Evolutionary conservation across 139 green algal genomes (phyloP), one percentile per base, ranked within the genome.

Genomic region (Auxenochlorella pyrenoidosa): DNA sequence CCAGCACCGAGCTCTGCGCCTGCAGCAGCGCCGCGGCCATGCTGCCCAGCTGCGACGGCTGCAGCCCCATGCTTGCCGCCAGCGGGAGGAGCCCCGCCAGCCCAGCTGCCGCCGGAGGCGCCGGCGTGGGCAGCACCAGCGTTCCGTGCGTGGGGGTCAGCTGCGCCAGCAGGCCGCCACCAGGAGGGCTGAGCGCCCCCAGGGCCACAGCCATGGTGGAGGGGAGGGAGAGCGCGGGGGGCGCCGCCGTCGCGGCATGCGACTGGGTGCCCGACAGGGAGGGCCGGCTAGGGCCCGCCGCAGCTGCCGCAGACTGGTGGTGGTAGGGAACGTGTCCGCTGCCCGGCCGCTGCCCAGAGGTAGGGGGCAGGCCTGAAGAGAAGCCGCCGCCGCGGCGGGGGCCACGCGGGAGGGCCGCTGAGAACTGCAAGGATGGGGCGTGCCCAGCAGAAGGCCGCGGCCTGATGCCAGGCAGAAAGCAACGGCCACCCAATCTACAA

Each of bases 11-110:
- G 58, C 60, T 54, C 82, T 87, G 82, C 3, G 83, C 71, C 71
- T 87, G 83, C 34, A 87, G 72, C 83, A 87, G 58, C 15, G 72
- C 83, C 10, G 73, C 63, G 0, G 80, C 80, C 63, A 85, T 76
- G 80, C 59, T 76, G 63, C 80, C 68, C 2, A 85, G 80, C 80
- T 85, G 80, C 6, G 80, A 71, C 13, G 80, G 72, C 43, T 51
- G 71, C 54, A 87, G 44, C 2, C 83, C 82, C 68, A 87, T 81
- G 66, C 82, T 81, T 5, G 82, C 82, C 12, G 82, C 82, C 32
- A 81, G 70, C 41, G 65, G 65, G 36, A 87, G 38, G 72, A 81
- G 73, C 41, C 68, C 58, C 0, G 83, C 83, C 72, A 82, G 44
- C 71, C 44, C 54, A 5, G 83, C n/a, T 13, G 47, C 43, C n/a